Conservation (phyloP, 2,329 filamentous ascomycete genomes). For the Penicillium sp. region DNA sequence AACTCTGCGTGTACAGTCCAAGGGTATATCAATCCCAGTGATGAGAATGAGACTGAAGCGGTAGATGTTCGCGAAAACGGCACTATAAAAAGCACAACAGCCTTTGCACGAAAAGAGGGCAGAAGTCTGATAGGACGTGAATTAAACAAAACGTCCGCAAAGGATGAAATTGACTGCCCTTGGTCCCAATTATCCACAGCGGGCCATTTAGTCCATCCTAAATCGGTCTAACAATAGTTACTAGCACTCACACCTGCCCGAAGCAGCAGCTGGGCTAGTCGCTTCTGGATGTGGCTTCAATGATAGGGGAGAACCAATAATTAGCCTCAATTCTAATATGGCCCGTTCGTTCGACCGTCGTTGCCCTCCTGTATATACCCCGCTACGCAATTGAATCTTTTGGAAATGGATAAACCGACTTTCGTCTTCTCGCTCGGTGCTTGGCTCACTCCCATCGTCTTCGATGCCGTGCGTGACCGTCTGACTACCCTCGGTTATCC, state of each 20-base stretch:
- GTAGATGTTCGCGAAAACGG: neutral
- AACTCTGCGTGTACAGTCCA: neutral
- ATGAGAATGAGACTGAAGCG: neutral
- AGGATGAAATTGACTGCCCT: neutral
- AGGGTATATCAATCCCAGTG: neutral
- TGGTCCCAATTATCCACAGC: neutral
- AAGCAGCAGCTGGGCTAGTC: neutral
- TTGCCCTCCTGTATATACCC: neutral
- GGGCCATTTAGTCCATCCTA: neutral
- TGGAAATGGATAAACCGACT: slow-evolving; percentile 15
- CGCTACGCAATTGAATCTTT: no score
- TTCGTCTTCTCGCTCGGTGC: slow-evolving; percentile 43
- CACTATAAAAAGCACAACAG: neutral
- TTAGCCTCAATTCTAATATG: neutral
- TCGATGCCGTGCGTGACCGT: slow-evolving; percentile 26
- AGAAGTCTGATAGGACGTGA: neutral
- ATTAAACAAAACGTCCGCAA: neutral
- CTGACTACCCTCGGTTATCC: slow-evolving; percentile 35
- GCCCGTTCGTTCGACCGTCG: no score
- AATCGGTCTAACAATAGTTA: neutral
- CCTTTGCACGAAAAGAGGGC: neutral
- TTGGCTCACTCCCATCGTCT: slow-evolving; percentile 37
- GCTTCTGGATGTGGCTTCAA: neutral
- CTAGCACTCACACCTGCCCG: neutral
- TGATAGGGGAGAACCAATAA: no score